Evolutionary conservation across 352 stramenopile species (phyloP), one percentile per base, ranked within the genome.

Genomic region (Globisporangium spiculum): DNA sequence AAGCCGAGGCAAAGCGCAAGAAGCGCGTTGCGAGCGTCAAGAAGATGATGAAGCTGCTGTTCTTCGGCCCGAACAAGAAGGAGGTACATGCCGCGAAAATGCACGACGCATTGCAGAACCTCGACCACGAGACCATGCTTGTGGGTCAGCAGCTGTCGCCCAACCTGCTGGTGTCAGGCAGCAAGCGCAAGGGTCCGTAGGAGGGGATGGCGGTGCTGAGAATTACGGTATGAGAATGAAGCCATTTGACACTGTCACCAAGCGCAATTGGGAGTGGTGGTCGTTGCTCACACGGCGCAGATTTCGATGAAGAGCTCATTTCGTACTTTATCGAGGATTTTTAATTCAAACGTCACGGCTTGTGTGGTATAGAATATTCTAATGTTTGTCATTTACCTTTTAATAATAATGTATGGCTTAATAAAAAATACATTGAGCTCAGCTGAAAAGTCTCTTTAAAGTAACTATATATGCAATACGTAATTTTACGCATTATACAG

Each of bases 121-220:
- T 84, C 36, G 77, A 84, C 48, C 75, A 64, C 34, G 74, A 84
- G 63, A 74, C 81, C 70, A 27, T 55, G 32, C 20, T 72, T 32
- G 74, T 79, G 14, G 74, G 75, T 8, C 44, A 66, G 27, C 44
- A 57, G 7, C 22, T 58, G 24, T 22, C 34, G 38, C 38, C n/a
- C 55, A 41, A 46, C 0, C 18, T 60, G 7, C 8, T 60, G 0
- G 34, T 48, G 38, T 4, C 8, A 16, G 53, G 10, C 18, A 38
- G 16, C 41, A 48, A 22, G 30, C n/a, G 44, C 16, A 41, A 44
- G 30, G 5, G 38, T 18, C 26, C 14, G 38, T 48, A 20, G 14
- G 38, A 20, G 14, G 38, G 18, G 24, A 56, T 24, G 27, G 20
- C 7, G 10, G 36, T 16, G 36, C 4, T 41, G 36, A 64, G 27